phyloP scores from a whole-genome alignment of 2,329 filamentous ascomycete species.

The Volutella citrinella region DNA sequence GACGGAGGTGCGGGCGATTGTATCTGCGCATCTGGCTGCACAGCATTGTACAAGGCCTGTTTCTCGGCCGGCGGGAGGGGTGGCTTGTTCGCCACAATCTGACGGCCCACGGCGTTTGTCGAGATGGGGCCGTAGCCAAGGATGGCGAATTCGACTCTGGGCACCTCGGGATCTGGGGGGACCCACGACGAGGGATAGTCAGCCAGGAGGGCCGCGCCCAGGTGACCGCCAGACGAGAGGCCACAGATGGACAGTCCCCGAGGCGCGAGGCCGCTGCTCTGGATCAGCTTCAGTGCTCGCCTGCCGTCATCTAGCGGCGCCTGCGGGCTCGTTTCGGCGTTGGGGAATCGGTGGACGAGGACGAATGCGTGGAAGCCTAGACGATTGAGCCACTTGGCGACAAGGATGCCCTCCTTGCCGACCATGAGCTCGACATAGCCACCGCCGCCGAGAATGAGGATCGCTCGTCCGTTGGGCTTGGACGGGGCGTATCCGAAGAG shows the following conservation, averaged over 20 bases:
- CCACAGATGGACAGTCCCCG: slow-evolving; percentile 17
- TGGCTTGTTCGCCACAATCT: slow-evolving; percentile 18
- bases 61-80: slow-evolving; percentile 18
- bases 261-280: slow-evolving; percentile 8
- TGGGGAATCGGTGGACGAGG: slow-evolving; percentile 21
- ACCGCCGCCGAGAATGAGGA: slow-evolving; percentile 17
- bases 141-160: slow-evolving; percentile 13
- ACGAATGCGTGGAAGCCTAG: slow-evolving; percentile 23
- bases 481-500: slow-evolving; percentile 17
- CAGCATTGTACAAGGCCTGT: slow-evolving; percentile 15
- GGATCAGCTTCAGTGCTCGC: slow-evolving; percentile 17
- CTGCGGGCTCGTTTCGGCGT: slow-evolving; percentile 8
- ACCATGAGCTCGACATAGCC: slow-evolving; percentile 22
- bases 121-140: slow-evolving; percentile 21
- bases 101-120: slow-evolving; percentile 17
- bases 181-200: slow-evolving; percentile 18
- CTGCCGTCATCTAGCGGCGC: slow-evolving; percentile 20
- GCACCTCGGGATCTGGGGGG: slow-evolving; percentile 12
- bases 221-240: slow-evolving; percentile 20
- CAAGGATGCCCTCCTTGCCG: slow-evolving; percentile 16
- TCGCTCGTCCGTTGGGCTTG: slow-evolving; percentile 15
- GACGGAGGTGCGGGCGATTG: slow-evolving; percentile 10
- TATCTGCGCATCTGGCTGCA: slow-evolving; percentile 19
- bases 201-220: slow-evolving; percentile 17
- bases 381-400: slow-evolving; percentile 19